Percentiles rank a stretch among this genome's conserved stretches.
phyloP scores from a whole-genome alignment of 306 rosid species.

The Herpetospermum pedunculosum region DNA sequence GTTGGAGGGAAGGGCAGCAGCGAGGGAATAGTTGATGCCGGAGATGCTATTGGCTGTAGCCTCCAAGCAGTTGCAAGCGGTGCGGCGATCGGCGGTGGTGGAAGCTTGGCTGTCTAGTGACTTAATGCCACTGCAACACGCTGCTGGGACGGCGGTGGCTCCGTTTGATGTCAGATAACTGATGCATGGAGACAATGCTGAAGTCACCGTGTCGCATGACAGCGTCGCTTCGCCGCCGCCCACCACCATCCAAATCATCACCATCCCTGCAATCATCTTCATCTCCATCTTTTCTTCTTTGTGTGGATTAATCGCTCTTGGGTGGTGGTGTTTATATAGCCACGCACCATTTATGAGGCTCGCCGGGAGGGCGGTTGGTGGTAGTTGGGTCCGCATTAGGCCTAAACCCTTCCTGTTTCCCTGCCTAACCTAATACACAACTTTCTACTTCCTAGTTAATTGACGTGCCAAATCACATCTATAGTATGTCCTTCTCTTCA shows the following conservation, averaged over 20 bases:
- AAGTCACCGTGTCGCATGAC: slow-evolving; percentile 25
- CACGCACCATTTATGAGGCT: too few species aligned
- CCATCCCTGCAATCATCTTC: slow-evolving; percentile 13
- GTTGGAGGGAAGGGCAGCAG: slow-evolving; percentile 15
- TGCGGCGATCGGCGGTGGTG: slow-evolving; percentile 37
- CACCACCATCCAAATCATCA: slow-evolving; percentile 16
- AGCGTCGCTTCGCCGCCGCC: slow-evolving; percentile 15
- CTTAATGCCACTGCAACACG: slow-evolving; percentile 40
- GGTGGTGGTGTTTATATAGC: too few species aligned
- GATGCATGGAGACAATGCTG: slow-evolving; percentile 25
- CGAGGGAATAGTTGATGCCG: slow-evolving; percentile 6
- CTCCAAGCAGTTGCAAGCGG: slow-evolving; percentile 43
- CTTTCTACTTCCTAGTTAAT: too few species aligned
- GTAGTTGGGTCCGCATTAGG: too few species aligned
- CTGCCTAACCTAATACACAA: too few species aligned
- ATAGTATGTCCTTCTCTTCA: too few species aligned
- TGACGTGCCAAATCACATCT: too few species aligned
- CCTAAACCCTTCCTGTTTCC: too few species aligned
- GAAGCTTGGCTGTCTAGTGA: slow-evolving; percentile 23
- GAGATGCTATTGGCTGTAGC: slow-evolving; percentile 15
- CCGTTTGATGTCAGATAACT: too few species aligned
- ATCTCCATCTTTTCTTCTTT: too few species aligned
- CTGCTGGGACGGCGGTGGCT: neutral
- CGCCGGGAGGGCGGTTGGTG: too few species aligned
- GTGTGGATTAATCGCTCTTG: too few species aligned